Base-by-base conservation (phyloP, 768 basidiomycete genomes). In the Pulveroboletus frians region DNA sequence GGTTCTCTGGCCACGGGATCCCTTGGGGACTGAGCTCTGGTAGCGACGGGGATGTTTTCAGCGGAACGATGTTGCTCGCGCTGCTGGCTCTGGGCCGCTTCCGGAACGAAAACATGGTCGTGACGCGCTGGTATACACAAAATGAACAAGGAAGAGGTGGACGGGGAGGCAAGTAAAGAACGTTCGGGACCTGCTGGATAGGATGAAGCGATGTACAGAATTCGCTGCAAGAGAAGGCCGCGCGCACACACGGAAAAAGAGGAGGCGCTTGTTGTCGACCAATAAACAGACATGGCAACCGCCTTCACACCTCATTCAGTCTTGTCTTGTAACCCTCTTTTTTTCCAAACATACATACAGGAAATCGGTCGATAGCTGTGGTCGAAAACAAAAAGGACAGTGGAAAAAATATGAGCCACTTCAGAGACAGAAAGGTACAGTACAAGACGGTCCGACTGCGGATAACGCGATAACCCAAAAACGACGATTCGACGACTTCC, bases 1-100 rank as follows among this genome's bases (percentile, higher is more conserved):
- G 77, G 67, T 84, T 77, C 69, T 84, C 85, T 20, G 90, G 90
- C 90, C 90, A 92, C 49, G 84, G 84, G 34, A 89, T 85, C 31
- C 83, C 86, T 60, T 82, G 84, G 38, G 83, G 76, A 45, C 72
- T 76, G 56, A 92, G 77, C 61, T 88, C 81, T 49, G 90, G 90
- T 32, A 92, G 77, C 43, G 88, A 91, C 8, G 88, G 85, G 35
- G 86, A 88, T n/a, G 81, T 75, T 59, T 81, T 83, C 45, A 91
- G 74, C 52, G 71, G 69, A 31, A 74, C 69, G 18, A 47, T 62
- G 50, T 63, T 63, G 59, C 52, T 51, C 36, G 74, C 68, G 58
- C 76, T 71, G 58, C 66, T 69, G 69, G 76, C 73, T 72, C 74
- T 81, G 59, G 67, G 69, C 50, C 78, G 73, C 67, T 82, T 87